These are phyloP conservation scores for Crithidia fasciculata DNA, from an alignment of 208 protist genomes.

Conservation along the genomic window DNA sequence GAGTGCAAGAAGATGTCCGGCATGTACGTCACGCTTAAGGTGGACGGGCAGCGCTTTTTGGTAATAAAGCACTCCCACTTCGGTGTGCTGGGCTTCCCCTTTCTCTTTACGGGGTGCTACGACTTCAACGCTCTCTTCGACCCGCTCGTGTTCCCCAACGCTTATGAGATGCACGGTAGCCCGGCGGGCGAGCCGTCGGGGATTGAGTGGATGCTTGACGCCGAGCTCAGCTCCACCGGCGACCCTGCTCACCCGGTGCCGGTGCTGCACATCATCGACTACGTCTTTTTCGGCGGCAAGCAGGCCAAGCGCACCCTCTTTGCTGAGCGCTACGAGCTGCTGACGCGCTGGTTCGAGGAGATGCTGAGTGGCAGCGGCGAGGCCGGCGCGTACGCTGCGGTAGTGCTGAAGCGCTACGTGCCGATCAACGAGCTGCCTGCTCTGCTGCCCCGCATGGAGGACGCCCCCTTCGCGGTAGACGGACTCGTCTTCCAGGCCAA, in stretches of 20 bases:
- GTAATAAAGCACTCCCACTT: slow-evolving; percentile 73
- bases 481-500: slow-evolving; percentile 88
- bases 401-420: slow-evolving; percentile 81
- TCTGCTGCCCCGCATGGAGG: slow-evolving; percentile 60
- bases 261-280: slow-evolving; percentile 83
- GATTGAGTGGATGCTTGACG: slow-evolving; percentile 80
- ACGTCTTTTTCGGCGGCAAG: slow-evolving; percentile 78
- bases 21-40: slow-evolving; percentile 82
- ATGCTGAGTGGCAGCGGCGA: slow-evolving; percentile 34
- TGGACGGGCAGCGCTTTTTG: slow-evolving; percentile 79
- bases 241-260: slow-evolving; percentile 16
- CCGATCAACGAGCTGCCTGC: slow-evolving; percentile 66
- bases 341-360: slow-evolving; percentile 61
- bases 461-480: slow-evolving; percentile 64
- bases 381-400: slow-evolving; percentile 7
- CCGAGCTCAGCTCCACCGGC: slow-evolving; percentile 55
- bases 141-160: slow-evolving; percentile 28
- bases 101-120: slow-evolving; percentile 70
- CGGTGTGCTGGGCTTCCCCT: slow-evolving; percentile 80
- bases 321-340: slow-evolving; percentile 51
- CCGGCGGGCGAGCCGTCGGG: slow-evolving; percentile 12
- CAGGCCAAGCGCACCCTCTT: slow-evolving; percentile 61
- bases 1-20: slow-evolving; percentile 39
- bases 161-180: slow-evolving; percentile 12
- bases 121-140: slow-evolving; percentile 76